Evolutionary conservation across 192 early-diverging fungal species (phyloP).

Genomic region (Mortierella antarctica): DNA sequence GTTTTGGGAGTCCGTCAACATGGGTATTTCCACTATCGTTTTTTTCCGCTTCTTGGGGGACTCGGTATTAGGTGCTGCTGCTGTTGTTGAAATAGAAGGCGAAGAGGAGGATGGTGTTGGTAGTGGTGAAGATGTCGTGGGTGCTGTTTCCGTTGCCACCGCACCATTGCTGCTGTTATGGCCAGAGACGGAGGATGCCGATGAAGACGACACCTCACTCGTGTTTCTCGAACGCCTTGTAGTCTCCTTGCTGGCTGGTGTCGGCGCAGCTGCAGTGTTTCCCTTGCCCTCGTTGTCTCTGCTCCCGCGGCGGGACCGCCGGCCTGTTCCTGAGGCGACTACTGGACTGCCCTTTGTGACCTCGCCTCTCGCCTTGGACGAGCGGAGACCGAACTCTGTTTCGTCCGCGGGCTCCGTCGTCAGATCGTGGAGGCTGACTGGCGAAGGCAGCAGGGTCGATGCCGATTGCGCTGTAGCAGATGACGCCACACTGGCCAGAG

Average conservation of each 20-base stretch:
- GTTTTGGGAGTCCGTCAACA: constrained; percentile 7
- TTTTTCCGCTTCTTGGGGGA: constrained; percentile 16
- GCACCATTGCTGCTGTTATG: background rate
- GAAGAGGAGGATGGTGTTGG: background rate
- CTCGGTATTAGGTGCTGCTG: background rate
- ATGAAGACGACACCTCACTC: constrained; percentile 12
- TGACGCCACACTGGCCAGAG: background rate
- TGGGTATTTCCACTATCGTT: background rate
- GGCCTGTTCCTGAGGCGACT: background rate
- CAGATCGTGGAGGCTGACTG: constrained; percentile 30
- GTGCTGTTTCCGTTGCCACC: background rate
- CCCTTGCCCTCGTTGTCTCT: constrained; percentile 29
- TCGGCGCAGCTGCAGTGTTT: background rate
- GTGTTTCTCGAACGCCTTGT: constrained; percentile 20
- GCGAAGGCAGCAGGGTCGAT: constrained; percentile 24
- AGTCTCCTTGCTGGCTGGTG: background rate
- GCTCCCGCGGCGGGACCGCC: constrained; percentile 44
- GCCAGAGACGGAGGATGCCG: background rate
- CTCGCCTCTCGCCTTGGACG: constrained; percentile 19
- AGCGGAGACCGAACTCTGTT: constrained; percentile 45
- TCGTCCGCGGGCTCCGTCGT: constrained; percentile 32
- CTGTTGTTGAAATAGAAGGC: background rate
- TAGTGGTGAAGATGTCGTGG: background rate
- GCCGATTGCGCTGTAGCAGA: background rate
- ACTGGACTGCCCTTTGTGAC: constrained; percentile 40